Evolutionary conservation across 148 eudicot species (phyloP).

Genomic region (Rhododendron ferrugineum): DNA sequence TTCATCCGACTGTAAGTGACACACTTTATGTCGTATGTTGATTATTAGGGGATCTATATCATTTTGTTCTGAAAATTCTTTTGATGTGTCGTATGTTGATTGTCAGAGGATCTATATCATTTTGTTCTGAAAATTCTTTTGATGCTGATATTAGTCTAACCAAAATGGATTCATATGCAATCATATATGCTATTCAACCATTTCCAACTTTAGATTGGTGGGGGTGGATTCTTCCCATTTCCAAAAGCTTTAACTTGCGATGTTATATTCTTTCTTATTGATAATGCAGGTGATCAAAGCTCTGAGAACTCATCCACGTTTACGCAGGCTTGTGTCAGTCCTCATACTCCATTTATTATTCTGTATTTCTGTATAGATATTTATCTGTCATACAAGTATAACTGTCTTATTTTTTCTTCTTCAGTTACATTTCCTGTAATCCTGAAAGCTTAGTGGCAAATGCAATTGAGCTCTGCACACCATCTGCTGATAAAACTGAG

Average conservation of each 20-base stretch:
- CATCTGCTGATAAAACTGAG: conserved; percentile 53
- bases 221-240: not conserved
- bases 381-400: not conserved
- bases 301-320: conserved; percentile 71
- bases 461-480: conserved; percentile 94
- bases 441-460: conserved; percentile 91
- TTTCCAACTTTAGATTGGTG: not conserved
- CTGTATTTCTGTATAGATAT: not conserved
- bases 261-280: conserved; percentile 4
- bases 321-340: conserved; percentile 86
- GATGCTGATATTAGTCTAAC: not conserved
- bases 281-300: conserved; percentile 69
- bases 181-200: not conserved
- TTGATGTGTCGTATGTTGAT: not conserved
- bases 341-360: not conserved
- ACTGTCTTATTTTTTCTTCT: conserved; percentile 7
- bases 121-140: not conserved
- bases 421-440: conserved; percentile 93
- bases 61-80: not conserved
- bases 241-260: not conserved
- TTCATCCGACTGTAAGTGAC: conserved; percentile 86
- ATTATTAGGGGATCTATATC: not conserved
- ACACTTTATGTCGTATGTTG: not conserved
- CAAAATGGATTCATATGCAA: not conserved
- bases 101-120: not conserved